phyloP scores from a whole-genome alignment of 257 asterid species.

The Ajuga chamaepitys region DNA sequence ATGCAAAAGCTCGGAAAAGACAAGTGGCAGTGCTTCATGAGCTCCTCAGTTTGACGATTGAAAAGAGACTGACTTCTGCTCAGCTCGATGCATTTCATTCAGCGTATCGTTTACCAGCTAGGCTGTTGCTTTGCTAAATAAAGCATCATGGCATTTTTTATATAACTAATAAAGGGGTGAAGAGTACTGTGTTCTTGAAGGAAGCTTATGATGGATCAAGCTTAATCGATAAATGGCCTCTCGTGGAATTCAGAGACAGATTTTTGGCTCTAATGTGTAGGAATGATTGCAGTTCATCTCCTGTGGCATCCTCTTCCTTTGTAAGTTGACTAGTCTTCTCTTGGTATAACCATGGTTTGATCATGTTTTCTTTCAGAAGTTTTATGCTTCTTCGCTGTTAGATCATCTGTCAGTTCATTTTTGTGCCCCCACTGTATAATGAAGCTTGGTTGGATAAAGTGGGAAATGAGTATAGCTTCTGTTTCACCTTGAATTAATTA shows the following conservation, averaged over 20 bases:
- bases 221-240: slow-evolving; percentile 56
- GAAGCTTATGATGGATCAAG: slow-evolving; percentile 76
- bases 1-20: slow-evolving; percentile 77
- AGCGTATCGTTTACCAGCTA: slow-evolving; percentile 66
- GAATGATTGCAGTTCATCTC: slow-evolving; percentile 28
- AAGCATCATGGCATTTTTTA: slow-evolving; percentile 87
- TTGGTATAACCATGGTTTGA: neutral
- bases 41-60: slow-evolving; percentile 84
- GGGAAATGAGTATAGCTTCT: too few relatives aligned
- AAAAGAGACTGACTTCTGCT: slow-evolving; percentile 74
- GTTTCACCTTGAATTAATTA: neutral
- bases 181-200: slow-evolving; percentile 72
- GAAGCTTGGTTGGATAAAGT: neutral
- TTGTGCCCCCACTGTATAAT: too few relatives aligned
- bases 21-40: slow-evolving; percentile 88
- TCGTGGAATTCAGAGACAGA: slow-evolving; percentile 49
- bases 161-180: slow-evolving; percentile 78
- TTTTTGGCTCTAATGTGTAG: slow-evolving; percentile 59
- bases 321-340: slow-evolving; percentile 8
- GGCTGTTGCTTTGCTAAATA: slow-evolving; percentile 70
- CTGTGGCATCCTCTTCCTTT: slow-evolving; percentile 11
- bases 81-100: slow-evolving; percentile 83
- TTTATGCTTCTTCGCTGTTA: neutral
- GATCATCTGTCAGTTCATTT: neutral
- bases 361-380: neutral